Percentiles rank a stretch among this genome's conserved stretches.
These are phyloP conservation scores for Chrysoporthe puriensis DNA, from an alignment of 2,329 filamentous ascomycete genomes.

Conservation along the genomic window DNA sequence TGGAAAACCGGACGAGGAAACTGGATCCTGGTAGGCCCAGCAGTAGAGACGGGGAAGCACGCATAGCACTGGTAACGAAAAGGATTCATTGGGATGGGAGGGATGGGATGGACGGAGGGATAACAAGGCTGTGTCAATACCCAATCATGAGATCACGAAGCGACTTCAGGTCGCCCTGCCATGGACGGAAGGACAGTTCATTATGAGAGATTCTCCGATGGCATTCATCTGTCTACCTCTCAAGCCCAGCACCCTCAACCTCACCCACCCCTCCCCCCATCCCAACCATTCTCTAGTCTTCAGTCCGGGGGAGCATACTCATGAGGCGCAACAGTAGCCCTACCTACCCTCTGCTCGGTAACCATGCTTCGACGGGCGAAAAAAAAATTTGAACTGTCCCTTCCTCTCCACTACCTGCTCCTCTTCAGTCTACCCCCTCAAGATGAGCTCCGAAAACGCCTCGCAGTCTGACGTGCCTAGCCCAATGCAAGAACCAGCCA, in stretches of 20 bases:
- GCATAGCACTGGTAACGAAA: not conserved
- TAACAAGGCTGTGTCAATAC: conserved; percentile 19
- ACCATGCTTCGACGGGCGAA: conserved; percentile 1
- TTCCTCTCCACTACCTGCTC: not conserved
- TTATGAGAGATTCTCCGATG: not conserved
- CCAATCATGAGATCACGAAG: conserved; percentile 13
- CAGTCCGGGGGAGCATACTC: not conserved
- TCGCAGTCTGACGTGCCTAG: conserved; percentile 23
- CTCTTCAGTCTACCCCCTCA: not conserved
- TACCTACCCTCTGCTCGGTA: conserved; percentile 16
- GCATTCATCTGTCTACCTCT: not conserved
- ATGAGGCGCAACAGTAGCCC: not conserved
- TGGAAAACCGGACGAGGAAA: not conserved
- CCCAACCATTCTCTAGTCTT: not conserved
- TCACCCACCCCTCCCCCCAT: too few species aligned
- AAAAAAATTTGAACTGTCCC: not conserved
- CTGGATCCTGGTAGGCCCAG: not conserved
- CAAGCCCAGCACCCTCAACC: not conserved
- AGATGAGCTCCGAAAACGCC: conserved; percentile 18
- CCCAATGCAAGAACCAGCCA: conserved; percentile 26
- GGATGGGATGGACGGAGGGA: not conserved
- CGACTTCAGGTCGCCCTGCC: not conserved
- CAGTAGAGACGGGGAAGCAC: not conserved
- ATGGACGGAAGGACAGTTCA: too few species aligned
- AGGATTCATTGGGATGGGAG: not conserved